Percentiles rank a stretch among this genome's conserved stretches.
phyloP scores from a whole-genome alignment of 192 early-diverging fungal genomes.

The Rhizophagus sp. region DNA sequence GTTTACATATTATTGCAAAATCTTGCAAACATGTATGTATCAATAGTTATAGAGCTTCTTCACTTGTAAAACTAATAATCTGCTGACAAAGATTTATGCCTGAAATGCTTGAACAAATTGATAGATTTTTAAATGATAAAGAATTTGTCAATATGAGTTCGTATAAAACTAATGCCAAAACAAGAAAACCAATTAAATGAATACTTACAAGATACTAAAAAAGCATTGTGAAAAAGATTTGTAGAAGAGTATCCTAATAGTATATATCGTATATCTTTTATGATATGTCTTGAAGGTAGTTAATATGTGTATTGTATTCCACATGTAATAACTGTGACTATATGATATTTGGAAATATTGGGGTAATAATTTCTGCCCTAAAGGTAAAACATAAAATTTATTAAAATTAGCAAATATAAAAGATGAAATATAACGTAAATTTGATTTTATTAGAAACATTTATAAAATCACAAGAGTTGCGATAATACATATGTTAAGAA shows the following conservation, averaged over 20 bases:
- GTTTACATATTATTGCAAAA: background rate
- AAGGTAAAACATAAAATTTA: background rate
- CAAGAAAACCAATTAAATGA: too few relatives aligned
- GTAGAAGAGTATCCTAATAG: background rate
- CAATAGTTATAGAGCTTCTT: background rate
- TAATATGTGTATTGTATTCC: background rate
- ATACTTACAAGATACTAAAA: too few relatives aligned
- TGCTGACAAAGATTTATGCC: background rate
- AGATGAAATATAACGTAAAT: background rate
- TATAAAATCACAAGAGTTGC: background rate
- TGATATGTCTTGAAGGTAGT: background rate
- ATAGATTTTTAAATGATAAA: too few relatives aligned
- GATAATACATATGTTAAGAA: background rate
- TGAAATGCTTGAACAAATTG: slow-evolving; percentile 16
- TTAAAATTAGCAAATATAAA: background rate
- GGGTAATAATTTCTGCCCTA: background rate
- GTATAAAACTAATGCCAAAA: too few relatives aligned
- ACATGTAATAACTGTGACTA: slow-evolving; percentile 7
- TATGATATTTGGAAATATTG: too few relatives aligned
- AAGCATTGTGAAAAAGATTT: too few relatives aligned
- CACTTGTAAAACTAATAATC: slow-evolving; percentile 1
- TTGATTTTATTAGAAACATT: slow-evolving; percentile 1
- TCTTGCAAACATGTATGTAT: background rate
- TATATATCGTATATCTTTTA: background rate
- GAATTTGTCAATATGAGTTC: too few relatives aligned